Conservation (phyloP, 305 asterid genomes). For the Caryopteris hybrid region DNA sequence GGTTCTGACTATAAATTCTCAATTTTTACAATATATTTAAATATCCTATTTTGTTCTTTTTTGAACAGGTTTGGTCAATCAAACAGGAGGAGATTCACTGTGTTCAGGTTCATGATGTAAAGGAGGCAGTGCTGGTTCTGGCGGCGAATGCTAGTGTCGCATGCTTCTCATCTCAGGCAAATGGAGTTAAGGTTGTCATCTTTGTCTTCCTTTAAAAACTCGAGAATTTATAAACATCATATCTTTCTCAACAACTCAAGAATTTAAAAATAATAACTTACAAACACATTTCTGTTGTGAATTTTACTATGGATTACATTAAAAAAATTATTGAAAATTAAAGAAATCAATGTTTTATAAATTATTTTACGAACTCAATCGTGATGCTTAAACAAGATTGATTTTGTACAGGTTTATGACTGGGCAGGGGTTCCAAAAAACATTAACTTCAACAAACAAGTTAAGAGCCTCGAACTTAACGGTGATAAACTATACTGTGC, state of each 20-base stretch:
- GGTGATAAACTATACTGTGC: constrained; percentile 77
- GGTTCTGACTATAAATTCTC: too few relatives aligned
- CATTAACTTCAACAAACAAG: constrained; percentile 64
- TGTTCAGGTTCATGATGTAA: constrained; percentile 74
- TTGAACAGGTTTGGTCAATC: constrained; percentile 67
- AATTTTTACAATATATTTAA: too few relatives aligned
- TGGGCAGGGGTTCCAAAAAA: constrained; percentile 69
- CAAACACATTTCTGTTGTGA: too few relatives aligned
- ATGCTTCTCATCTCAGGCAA: constrained; percentile 63
- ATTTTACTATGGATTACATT: too few relatives aligned
- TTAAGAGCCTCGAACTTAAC: constrained; percentile 48
- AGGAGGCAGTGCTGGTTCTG: constrained; percentile 54
- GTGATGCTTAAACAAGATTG: not conserved
- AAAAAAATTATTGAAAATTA: too few relatives aligned
- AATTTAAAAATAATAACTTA: too few relatives aligned
- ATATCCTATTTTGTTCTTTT: not conserved
- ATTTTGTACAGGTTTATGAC: constrained; percentile 50
- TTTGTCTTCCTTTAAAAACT: too few relatives aligned
- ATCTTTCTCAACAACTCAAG: too few relatives aligned
- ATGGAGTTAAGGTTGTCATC: constrained; percentile 64
- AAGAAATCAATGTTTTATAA: too few relatives aligned
- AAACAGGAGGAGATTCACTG: constrained; percentile 76
- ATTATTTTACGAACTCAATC: too few relatives aligned
- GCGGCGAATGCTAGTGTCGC: constrained; percentile 53
- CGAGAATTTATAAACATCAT: too few relatives aligned